These are phyloP conservation scores for Apiospora koreana DNA, from an alignment of 2,329 filamentous ascomycete genomes.

Conservation along the genomic window DNA sequence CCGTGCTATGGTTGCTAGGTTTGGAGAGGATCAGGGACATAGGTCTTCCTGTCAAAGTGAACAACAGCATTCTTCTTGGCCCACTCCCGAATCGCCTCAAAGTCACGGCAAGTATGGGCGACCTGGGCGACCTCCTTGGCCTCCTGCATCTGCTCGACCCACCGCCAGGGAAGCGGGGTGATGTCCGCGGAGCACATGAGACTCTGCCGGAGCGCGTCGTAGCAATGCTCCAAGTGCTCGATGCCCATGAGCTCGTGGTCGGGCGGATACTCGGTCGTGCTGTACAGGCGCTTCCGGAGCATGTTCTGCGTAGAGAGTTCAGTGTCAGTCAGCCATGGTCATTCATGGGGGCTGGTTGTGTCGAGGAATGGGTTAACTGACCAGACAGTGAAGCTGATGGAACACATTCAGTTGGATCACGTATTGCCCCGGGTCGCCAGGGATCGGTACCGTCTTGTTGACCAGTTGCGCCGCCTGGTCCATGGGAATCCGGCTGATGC, in stretches of 20 bases:
- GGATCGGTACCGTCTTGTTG: not conserved
- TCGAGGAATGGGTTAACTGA: not conserved
- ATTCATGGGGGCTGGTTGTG: not conserved
- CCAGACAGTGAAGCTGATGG: constrained; percentile 6
- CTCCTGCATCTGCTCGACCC: not conserved
- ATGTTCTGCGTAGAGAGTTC: not conserved
- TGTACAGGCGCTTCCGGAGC: not conserved
- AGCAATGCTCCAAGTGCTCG: not conserved
- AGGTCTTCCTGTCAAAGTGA: not conserved
- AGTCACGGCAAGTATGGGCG: not conserved
- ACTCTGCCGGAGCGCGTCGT: not conserved
- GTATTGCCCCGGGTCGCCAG: not conserved
- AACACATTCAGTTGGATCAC: not conserved
- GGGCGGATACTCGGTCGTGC: not conserved
- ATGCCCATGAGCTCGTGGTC: not conserved
- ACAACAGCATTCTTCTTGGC: not conserved
- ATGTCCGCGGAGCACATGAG: not conserved
- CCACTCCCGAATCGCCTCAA: not conserved
- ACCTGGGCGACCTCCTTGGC: not conserved
- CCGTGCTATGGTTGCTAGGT: not conserved
- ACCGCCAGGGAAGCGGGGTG: not conserved
- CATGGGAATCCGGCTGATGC: not conserved
- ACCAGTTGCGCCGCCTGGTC: not conserved
- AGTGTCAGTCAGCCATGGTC: not conserved
- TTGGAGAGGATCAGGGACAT: not conserved